Conservation (phyloP, 148 eudicot genomes). For the Linanthus parryae region DNA sequence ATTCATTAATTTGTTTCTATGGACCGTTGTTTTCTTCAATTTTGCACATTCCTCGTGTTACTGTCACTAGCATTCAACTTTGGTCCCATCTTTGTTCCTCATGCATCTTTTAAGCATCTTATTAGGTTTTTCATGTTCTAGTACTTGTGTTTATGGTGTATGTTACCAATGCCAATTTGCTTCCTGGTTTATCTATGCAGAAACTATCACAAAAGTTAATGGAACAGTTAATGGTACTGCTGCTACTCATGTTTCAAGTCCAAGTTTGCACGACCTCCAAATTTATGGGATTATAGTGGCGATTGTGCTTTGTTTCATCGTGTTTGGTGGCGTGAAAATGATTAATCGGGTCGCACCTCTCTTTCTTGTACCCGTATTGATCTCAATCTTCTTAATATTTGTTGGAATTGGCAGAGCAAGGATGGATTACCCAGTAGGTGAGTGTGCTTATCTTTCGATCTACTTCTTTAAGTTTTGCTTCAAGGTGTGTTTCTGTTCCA, state of each 20-base stretch:
- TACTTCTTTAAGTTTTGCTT: not conserved
- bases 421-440: conserved; percentile 70
- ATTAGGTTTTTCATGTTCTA: not conserved
- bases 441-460: conserved; percentile 13
- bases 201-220: conserved; percentile 63
- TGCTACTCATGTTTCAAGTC: conserved; percentile 52
- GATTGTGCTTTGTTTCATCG: conserved; percentile 82
- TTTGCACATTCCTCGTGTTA: not conserved
- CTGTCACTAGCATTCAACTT: not conserved
- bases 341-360: conserved; percentile 98
- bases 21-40: no score
- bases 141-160: no score
- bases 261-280: conserved; percentile 93
- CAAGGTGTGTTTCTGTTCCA: not conserved
- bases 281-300: conserved; percentile 95
- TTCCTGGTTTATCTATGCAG: conserved; percentile 26
- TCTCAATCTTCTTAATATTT: conserved; percentile 86
- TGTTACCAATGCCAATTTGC: no score
- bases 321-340: conserved; percentile 98
- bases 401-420: conserved; percentile 69
- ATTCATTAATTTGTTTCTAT: no score
- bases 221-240: conserved; percentile 56
- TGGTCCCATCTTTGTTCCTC: no score
- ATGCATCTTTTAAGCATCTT: not conserved
- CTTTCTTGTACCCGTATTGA: conserved; percentile 87